phyloP scores from a whole-genome alignment of 768 basidiomycete genomes.

The Amylocystis lapponica region DNA sequence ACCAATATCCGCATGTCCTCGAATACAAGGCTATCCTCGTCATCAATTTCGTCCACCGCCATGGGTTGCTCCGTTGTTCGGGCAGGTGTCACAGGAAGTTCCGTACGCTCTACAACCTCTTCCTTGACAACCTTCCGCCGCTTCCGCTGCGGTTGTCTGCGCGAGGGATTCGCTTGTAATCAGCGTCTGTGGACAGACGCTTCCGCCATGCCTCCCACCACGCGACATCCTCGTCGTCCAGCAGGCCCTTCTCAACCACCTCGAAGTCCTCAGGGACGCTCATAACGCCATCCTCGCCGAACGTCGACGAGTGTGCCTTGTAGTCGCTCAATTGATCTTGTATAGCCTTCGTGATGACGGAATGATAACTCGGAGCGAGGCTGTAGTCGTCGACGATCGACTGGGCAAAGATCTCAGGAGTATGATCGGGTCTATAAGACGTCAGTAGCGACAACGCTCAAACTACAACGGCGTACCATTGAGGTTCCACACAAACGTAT shows the following conservation, averaged over 20 bases:
- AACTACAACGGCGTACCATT: conserved; percentile 68
- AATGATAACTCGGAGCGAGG: conserved; percentile 59
- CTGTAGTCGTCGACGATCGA: conserved; percentile 88
- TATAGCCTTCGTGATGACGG: conserved; percentile 72
- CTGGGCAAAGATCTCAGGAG: conserved; percentile 87
- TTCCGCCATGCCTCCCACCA: conserved; percentile 79
- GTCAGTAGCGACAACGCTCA: background rate
- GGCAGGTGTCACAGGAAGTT: background rate
- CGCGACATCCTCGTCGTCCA: conserved; percentile 43
- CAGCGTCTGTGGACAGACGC: conserved; percentile 35
- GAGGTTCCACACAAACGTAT: conserved; percentile 96
- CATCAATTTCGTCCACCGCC: conserved; percentile 53
- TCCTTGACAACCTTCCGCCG: conserved; percentile 36
- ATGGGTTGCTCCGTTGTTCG: conserved; percentile 35
- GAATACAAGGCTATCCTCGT: conserved; percentile 58
- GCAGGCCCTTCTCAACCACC: conserved; percentile 31
- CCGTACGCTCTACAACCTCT: conserved; percentile 10
- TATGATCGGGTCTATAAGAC: conserved; percentile 91
- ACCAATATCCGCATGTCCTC: conserved; percentile 92
- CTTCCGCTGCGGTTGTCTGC: conserved; percentile 32
- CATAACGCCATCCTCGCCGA: conserved; percentile 37
- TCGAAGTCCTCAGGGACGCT: conserved; percentile 27
- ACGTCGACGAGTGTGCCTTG: conserved; percentile 56
- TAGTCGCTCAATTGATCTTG: conserved; percentile 85
- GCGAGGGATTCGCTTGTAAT: conserved; percentile 25